These are phyloP conservation scores for Avena insularis DNA, from an alignment of 176 grass and related monocot species.

Conservation along the genomic window DNA sequence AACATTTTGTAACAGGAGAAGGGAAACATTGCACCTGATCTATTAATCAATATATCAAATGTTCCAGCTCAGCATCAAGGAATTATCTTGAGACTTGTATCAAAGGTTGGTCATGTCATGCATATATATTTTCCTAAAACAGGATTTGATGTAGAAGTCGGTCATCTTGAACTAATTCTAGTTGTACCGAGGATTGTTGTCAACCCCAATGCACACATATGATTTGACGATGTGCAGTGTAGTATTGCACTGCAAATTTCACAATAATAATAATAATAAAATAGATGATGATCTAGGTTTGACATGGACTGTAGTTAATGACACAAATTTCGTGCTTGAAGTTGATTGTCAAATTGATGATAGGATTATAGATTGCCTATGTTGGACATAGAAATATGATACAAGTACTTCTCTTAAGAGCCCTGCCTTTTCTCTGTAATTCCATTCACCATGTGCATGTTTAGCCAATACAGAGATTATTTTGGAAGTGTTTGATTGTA, in stretches of 20 bases:
- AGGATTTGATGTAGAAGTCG: background rate
- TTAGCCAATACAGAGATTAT: background rate
- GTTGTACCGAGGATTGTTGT: background rate
- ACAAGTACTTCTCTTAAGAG: background rate
- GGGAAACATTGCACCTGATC: conserved; percentile 71
- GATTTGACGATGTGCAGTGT: conserved; percentile 3
- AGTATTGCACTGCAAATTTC: conserved; percentile 1
- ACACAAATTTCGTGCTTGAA: conserved; percentile 7
- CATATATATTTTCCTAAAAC: conserved; percentile 8
- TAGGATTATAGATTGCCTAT: background rate
- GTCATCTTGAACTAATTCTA: conserved; percentile 19
- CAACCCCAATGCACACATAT: background rate
- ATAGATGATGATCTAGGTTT: conserved; percentile 6
- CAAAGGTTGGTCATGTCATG: conserved; percentile 63
- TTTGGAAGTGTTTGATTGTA: conserved; percentile 5
- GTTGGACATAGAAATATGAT: conserved; percentile 11
- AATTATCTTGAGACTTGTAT: conserved; percentile 83
- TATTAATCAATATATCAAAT: conserved; percentile 75
- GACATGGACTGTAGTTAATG: conserved; percentile 5
- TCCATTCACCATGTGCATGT: conserved; percentile 13
- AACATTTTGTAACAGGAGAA: conserved; percentile 66
- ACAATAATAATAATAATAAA: background rate
- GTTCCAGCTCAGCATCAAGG: conserved; percentile 81
- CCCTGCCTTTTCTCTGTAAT: background rate
- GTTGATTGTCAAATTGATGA: background rate